Conservation (phyloP, 805 yeast genomes). For the Limtongia smithiae region DNA sequence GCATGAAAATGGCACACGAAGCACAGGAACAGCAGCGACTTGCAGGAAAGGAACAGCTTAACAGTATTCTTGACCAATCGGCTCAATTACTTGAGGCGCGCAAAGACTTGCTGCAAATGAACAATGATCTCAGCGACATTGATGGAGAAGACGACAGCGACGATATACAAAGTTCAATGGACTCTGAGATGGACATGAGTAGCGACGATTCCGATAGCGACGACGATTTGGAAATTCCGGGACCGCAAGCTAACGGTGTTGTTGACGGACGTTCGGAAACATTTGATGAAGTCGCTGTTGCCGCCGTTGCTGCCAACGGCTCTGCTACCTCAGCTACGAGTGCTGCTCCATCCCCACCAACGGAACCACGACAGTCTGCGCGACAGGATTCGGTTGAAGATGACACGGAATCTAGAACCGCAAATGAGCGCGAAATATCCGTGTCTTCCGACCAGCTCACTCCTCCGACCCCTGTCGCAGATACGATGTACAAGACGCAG, state of each 20-base stretch:
- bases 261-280: slow-evolving; percentile 30
- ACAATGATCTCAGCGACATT: background rate
- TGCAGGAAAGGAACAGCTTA: slow-evolving; percentile 81
- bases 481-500: slow-evolving; percentile 44
- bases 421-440: slow-evolving; percentile 7
- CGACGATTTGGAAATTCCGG: slow-evolving; percentile 22
- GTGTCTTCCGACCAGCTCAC: slow-evolving; percentile 9
- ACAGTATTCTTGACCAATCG: slow-evolving; percentile 85
- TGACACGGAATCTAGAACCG: slow-evolving; percentile 15
- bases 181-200: slow-evolving; percentile 26
- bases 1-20: slow-evolving; percentile 65
- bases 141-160: slow-evolving; percentile 12
- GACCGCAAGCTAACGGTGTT: slow-evolving; percentile 34
- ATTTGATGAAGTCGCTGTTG: too few relatives aligned
- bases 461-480: slow-evolving; percentile 18
- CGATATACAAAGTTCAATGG: slow-evolving; percentile 7
- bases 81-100: slow-evolving; percentile 88
- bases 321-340: too few relatives aligned
- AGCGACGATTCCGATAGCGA: slow-evolving; percentile 30
- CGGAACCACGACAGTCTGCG: background rate
- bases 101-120: slow-evolving; percentile 39
- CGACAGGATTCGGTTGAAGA: slow-evolving; percentile 29
- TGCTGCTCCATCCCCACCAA: background rate
- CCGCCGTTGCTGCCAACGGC: too few relatives aligned
- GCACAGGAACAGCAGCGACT: slow-evolving; percentile 69